Evolutionary conservation across 129 eudicot genomes (phyloP).

Genomic region (Heracleum sosnowskyi): DNA sequence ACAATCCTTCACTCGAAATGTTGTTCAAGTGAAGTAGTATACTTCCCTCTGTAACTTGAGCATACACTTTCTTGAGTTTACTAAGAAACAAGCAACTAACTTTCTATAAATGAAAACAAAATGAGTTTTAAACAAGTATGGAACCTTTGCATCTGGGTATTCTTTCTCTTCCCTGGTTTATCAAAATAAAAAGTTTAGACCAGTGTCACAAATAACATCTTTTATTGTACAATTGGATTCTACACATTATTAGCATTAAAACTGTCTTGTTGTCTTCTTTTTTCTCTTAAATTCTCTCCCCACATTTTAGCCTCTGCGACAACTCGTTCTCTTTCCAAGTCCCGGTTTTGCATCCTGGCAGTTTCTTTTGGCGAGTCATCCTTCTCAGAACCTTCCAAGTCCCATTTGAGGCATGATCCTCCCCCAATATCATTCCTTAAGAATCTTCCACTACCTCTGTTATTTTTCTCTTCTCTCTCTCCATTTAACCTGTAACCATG

Average conservation of each 20-base stretch:
- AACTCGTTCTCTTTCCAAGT: conserved; percentile 77
- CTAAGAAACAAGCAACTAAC: no score
- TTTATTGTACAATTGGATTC: background rate
- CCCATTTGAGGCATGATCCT: conserved; percentile 63
- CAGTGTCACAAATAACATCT: background rate
- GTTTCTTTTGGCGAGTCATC: conserved; percentile 31
- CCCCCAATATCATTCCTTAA: conserved; percentile 13
- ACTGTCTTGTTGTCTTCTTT: conserved; percentile 64
- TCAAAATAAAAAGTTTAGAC: conserved; percentile 2
- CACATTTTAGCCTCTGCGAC: conserved; percentile 97
- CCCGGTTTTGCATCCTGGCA: conserved; percentile 25
- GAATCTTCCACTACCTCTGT: conserved; percentile 40
- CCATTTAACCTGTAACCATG: conserved; percentile 23
- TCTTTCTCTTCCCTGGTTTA: conserved; percentile 1
- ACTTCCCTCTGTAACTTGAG: no score
- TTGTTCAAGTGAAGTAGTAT: no score
- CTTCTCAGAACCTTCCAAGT: conserved; percentile 59
- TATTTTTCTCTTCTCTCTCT: conserved; percentile 26
- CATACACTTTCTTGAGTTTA: no score
- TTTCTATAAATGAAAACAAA: background rate
- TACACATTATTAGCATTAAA: conserved; percentile 40
- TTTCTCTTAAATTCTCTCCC: conserved; percentile 72
- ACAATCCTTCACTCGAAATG: no score
- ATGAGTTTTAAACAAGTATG: background rate
- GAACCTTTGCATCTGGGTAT: conserved; percentile 1